Evolutionary conservation across 768 basidiomycete genomes (phyloP).

Genomic region (Hemileccinum rubropunctum): DNA sequence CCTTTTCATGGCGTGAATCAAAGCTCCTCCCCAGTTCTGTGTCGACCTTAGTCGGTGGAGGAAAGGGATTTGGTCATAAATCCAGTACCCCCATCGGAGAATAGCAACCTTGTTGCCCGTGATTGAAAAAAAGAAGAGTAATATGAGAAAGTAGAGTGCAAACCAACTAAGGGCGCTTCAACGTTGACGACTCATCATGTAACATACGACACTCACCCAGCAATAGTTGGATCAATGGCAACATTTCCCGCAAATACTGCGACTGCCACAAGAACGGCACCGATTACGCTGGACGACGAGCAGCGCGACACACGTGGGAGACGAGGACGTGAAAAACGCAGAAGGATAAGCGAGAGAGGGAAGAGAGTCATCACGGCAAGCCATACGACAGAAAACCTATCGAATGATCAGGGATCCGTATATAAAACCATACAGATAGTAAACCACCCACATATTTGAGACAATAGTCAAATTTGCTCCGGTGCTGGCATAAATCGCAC

Average conservation of each 20-base stretch:
- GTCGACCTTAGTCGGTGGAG: slow-evolving; percentile 42
- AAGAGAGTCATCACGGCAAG: slow-evolving; percentile 63
- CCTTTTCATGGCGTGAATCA: slow-evolving; percentile 44
- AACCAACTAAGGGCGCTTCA: slow-evolving; percentile 48
- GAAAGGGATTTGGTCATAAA: slow-evolving; percentile 55
- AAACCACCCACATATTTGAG: slow-evolving; percentile 51
- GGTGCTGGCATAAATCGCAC: slow-evolving; percentile 55
- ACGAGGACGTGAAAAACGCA: slow-evolving; percentile 65
- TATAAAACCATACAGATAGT: background rate
- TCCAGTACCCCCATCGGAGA: slow-evolving; percentile 56
- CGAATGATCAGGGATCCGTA: slow-evolving; percentile 1
- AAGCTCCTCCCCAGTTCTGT: slow-evolving; percentile 38
- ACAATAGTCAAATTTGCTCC: slow-evolving; percentile 50
- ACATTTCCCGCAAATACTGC: slow-evolving; percentile 59
- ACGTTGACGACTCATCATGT: background rate
- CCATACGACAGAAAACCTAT: slow-evolving; percentile 67
- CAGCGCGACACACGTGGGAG: slow-evolving; percentile 44
- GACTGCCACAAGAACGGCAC: slow-evolving; percentile 40
- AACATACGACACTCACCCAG: slow-evolving; percentile 40
- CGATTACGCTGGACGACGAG: slow-evolving; percentile 39
- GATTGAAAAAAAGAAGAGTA: slow-evolving; percentile 45
- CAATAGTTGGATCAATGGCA: slow-evolving; percentile 51
- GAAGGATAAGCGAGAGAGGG: slow-evolving; percentile 54
- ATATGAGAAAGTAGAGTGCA: slow-evolving; percentile 53
- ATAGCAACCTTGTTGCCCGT: slow-evolving; percentile 55